Percentiles rank a stretch among this genome's conserved stretches.
Evolutionary conservation across 805 yeast species (phyloP).

Genomic region (Debaryomyces hansenii): DNA sequence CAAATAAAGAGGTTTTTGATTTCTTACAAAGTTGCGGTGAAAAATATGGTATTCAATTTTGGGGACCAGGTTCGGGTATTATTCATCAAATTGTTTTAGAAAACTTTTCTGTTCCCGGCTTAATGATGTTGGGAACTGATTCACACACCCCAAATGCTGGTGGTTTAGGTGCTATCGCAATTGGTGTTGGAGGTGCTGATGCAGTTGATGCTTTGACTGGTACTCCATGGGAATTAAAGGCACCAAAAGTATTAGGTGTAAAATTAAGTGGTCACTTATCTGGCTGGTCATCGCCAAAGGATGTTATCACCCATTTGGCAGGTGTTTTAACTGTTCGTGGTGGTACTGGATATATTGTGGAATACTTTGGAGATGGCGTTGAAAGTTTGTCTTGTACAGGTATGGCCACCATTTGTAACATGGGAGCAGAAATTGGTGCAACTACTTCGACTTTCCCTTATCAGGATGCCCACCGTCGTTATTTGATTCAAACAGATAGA

Average conservation of each 20-base stretch:
- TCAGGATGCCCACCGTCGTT: constrained; percentile 75
- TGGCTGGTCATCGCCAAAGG: constrained; percentile 98
- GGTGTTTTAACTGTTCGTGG: constrained; percentile 95
- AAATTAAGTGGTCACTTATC: constrained; percentile 83
- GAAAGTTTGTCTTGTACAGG: constrained; percentile 90
- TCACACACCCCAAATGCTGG: constrained; percentile 99
- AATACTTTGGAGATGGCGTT: constrained; percentile 96
- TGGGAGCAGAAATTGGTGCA: constrained; percentile 99
- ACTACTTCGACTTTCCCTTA: constrained; percentile 97
- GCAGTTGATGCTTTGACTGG: constrained; percentile 98
- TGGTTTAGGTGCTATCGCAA: constrained; percentile 97
- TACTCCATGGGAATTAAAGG: constrained; percentile 98
- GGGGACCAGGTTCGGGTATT: constrained; percentile 99
- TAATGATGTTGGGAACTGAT: constrained; percentile 96
- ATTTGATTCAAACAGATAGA: constrained; percentile 82
- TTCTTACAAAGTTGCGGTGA: constrained; percentile 91
- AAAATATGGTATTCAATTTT: constrained; percentile 94
- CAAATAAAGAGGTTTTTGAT: constrained; percentile 94
- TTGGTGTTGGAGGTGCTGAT: constrained; percentile 99
- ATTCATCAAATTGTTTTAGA: constrained; percentile 97
- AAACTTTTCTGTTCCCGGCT: constrained; percentile 95
- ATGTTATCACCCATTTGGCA: constrained; percentile 88
- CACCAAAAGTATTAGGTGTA: constrained; percentile 93
- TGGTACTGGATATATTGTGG: constrained; percentile 96
- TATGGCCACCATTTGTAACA: constrained; percentile 99